Conservation (phyloP, 805 yeast species). For the Yarrowia porcina region DNA sequence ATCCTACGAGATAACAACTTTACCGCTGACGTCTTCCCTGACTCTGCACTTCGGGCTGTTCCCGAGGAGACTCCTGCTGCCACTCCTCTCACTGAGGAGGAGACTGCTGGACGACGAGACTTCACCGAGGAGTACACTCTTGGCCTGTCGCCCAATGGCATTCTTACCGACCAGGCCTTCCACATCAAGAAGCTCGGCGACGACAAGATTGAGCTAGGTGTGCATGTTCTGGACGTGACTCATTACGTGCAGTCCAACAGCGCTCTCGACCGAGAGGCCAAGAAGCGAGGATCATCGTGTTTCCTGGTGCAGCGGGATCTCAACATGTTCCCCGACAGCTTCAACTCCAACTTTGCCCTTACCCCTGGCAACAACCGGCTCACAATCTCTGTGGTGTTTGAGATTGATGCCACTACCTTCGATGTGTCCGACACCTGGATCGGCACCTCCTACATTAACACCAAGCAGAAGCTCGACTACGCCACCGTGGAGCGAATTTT, state of each 20-base stretch:
- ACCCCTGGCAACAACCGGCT: conserved; percentile 57
- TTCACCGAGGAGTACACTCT: conserved; percentile 57
- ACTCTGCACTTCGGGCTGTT: conserved; percentile 37
- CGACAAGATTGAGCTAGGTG: conserved; percentile 71
- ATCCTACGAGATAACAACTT: conserved; percentile 67
- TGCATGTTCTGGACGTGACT: conserved; percentile 80
- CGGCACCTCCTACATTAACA: conserved; percentile 65
- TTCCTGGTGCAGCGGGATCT: conserved; percentile 74
- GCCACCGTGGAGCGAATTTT: conserved; percentile 28
- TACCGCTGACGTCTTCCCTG: conserved; percentile 42
- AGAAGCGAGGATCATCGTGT: conserved; percentile 86
- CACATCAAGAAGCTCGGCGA: conserved; percentile 65
- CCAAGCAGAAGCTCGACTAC: conserved; percentile 48
- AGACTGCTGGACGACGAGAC: conserved; percentile 46
- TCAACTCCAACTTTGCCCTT: conserved; percentile 57
- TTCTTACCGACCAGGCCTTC: conserved; percentile 70
- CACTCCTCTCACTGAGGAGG: conserved; percentile 29
- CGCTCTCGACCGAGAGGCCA: conserved; percentile 78
- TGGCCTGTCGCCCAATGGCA: conserved; percentile 58
- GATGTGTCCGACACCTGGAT: conserved; percentile 75
- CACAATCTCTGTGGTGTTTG: conserved; percentile 74
- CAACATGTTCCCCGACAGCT: conserved; percentile 63
- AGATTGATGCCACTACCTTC: conserved; percentile 66
- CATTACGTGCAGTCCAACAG: conserved; percentile 70
- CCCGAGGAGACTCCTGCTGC: conserved; percentile 27